phyloP scores from a whole-genome alignment of 2,329 filamentous ascomycete species.

The Trichoderma harzianum region DNA sequence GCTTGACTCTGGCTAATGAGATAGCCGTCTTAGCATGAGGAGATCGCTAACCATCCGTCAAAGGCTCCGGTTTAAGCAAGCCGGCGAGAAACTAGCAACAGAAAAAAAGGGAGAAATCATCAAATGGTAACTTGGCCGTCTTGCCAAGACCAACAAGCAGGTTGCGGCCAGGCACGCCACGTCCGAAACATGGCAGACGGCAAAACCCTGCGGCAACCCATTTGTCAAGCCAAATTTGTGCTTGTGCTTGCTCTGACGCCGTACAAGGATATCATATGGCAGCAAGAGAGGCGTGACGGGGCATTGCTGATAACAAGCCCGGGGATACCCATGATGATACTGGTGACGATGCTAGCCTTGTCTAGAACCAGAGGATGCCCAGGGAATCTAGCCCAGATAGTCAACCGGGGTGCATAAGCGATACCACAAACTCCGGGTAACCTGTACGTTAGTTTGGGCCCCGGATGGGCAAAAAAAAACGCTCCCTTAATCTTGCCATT shows the following conservation, averaged over 20 bases:
- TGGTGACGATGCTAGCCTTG: not conserved
- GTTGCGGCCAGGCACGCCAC: not conserved
- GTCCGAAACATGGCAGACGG: not conserved
- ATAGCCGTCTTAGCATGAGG: not conserved
- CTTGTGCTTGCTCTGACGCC: not conserved
- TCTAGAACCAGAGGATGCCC: not conserved
- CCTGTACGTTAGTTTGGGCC: not conserved
- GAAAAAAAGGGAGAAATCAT: not conserved
- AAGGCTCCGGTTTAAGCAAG: not conserved
- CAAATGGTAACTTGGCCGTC: not conserved
- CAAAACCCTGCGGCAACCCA: not conserved
- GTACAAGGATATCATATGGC: not conserved
- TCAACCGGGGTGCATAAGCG: conserved; percentile 15
- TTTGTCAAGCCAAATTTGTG: not conserved
- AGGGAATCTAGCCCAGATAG: conserved; percentile 1
- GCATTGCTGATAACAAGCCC: not conserved
- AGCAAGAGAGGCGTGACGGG: not conserved
- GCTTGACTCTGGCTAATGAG: not conserved
- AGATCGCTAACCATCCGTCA: not conserved
- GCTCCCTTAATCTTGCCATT: not conserved
- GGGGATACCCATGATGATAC: not conserved
- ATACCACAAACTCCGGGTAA: not conserved
- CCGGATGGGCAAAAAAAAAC: not conserved
- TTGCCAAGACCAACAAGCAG: not conserved
- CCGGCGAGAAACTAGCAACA: not conserved